Percentiles rank a stretch among this genome's conserved stretches.
These are phyloP conservation scores for Colletotrichum siamense DNA, from an alignment of 2,329 filamentous ascomycete species.

Conservation along the genomic window DNA sequence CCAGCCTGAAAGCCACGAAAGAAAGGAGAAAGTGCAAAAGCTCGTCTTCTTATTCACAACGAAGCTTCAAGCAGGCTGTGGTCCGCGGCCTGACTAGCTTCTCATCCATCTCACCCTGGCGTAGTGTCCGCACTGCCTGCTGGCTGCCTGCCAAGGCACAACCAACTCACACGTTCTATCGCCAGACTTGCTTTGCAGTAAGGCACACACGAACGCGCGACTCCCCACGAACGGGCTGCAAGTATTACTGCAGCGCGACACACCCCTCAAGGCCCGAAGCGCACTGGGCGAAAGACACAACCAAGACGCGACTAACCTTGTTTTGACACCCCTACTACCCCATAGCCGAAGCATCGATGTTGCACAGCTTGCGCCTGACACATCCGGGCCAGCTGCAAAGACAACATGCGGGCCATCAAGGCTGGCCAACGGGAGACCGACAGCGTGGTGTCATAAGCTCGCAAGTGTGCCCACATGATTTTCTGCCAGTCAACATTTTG, in stretches of 20 bases:
- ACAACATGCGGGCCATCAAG: background rate
- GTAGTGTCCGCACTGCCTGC: background rate
- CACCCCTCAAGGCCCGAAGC: background rate
- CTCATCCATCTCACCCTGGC: background rate
- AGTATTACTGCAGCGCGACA: background rate
- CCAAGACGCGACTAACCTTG: constrained; percentile 21
- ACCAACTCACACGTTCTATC: background rate
- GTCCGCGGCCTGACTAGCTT: background rate
- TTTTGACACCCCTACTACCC: background rate
- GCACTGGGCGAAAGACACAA: background rate
- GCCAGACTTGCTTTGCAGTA: background rate
- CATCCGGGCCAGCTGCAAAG: constrained; percentile 7
- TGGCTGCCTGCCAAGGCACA: background rate
- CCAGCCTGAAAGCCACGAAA: background rate
- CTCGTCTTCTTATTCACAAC: background rate
- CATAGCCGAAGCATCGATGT: background rate
- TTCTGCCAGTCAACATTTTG: background rate
- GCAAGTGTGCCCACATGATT: constrained; percentile 13
- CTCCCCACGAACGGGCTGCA: background rate
- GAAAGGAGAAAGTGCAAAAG: constrained; percentile 2
- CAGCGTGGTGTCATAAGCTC: constrained; percentile 6
- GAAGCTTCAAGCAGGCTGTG: constrained; percentile 6
- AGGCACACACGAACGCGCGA: background rate
- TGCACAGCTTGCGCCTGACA: constrained; percentile 14
- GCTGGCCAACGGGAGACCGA: constrained; percentile 2